phyloP scores from a whole-genome alignment of 768 basidiomycete species.

The Phylloporus scabripes region DNA sequence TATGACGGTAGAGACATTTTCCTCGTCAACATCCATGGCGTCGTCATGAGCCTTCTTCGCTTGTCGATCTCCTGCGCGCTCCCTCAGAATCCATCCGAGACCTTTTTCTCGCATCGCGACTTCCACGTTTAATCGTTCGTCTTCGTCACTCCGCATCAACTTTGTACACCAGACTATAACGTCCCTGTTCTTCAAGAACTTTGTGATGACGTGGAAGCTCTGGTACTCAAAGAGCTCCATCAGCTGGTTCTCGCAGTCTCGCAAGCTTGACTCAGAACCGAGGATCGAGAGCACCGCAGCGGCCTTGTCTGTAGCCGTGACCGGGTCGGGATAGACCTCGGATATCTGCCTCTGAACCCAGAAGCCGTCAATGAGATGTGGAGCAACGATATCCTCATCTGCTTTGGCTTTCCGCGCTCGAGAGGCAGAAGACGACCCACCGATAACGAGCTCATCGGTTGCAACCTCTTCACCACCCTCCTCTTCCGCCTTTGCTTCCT shows the following conservation, averaged over 20 bases:
- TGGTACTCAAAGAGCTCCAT: slow-evolving; percentile 97
- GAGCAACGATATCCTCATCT: slow-evolving; percentile 78
- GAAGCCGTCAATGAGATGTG: slow-evolving; percentile 92
- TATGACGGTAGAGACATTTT: slow-evolving; percentile 39
- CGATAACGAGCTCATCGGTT: slow-evolving; percentile 74
- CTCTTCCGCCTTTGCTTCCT: slow-evolving; percentile 38
- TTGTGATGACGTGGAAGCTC: slow-evolving; percentile 84
- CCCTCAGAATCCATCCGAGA: slow-evolving; percentile 90
- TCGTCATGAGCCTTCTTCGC: slow-evolving; percentile 46
- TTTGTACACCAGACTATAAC: slow-evolving; percentile 98
- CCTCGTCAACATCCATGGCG: slow-evolving; percentile 77
- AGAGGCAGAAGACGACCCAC: slow-evolving; percentile 52
- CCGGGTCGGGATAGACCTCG: slow-evolving; percentile 88
- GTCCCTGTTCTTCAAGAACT: slow-evolving; percentile 92
- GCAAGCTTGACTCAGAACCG: slow-evolving; percentile 77
- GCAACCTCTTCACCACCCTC: slow-evolving; percentile 43
- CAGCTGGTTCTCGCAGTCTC: slow-evolving; percentile 92
- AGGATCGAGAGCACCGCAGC: slow-evolving; percentile 78
- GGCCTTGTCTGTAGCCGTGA: slow-evolving; percentile 91
- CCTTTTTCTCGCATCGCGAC: slow-evolving; percentile 98
- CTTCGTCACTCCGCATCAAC: slow-evolving; percentile 81
- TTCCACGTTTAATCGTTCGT: slow-evolving; percentile 89
- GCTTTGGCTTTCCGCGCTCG: slow-evolving; percentile 44
- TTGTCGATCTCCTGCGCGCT: slow-evolving; percentile 78
- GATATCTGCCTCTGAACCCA: slow-evolving; percentile 97